phyloP scores from a whole-genome alignment of 2,329 filamentous ascomycete species.

The Exophiala lecanii-corni region DNA sequence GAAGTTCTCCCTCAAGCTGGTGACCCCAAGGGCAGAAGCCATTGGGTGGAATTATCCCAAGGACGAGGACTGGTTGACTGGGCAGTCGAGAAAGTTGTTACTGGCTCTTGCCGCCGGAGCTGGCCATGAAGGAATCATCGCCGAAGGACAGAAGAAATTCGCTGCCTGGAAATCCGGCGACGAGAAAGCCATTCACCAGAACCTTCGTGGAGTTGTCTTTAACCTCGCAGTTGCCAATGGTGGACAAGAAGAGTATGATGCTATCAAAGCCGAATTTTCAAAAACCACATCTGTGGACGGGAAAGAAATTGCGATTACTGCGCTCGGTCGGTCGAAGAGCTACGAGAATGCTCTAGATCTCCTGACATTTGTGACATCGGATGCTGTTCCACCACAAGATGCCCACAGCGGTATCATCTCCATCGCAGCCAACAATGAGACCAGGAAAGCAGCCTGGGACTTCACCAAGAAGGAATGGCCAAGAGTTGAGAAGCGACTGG shows the following conservation, averaged over 20 bases:
- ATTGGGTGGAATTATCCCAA: slow-evolving; percentile 81
- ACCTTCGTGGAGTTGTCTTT: slow-evolving; percentile 75
- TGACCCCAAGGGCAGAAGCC: slow-evolving; percentile 68
- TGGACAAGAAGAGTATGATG: slow-evolving; percentile 62
- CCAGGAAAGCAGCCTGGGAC: slow-evolving; percentile 73
- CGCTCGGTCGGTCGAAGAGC: slow-evolving; percentile 70
- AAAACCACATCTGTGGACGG: slow-evolving; percentile 82
- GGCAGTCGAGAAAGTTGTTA: slow-evolving; percentile 77
- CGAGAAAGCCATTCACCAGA: slow-evolving; percentile 69
- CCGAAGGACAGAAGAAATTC: slow-evolving; percentile 75
- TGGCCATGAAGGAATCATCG: slow-evolving; percentile 65
- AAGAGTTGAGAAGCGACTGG: slow-evolving; percentile 62
- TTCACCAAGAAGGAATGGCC: slow-evolving; percentile 84
- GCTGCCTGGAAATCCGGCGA: slow-evolving; percentile 69
- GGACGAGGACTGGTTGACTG: slow-evolving; percentile 74
- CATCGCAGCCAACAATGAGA: slow-evolving; percentile 67
- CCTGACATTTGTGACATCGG: slow-evolving; percentile 72
- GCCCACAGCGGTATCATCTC: slow-evolving; percentile 75
- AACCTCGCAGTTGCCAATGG: slow-evolving; percentile 72
- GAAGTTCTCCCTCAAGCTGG: slow-evolving; percentile 70
- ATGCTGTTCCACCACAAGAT: slow-evolving; percentile 79
- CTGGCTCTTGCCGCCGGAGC: slow-evolving; percentile 69
- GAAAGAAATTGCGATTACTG: slow-evolving; percentile 75
- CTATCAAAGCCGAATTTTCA: slow-evolving; percentile 79
- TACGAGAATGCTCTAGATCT: slow-evolving; percentile 62